phyloP scores from a whole-genome alignment of 805 yeast species.

The Nakazawaea laoshanensis region DNA sequence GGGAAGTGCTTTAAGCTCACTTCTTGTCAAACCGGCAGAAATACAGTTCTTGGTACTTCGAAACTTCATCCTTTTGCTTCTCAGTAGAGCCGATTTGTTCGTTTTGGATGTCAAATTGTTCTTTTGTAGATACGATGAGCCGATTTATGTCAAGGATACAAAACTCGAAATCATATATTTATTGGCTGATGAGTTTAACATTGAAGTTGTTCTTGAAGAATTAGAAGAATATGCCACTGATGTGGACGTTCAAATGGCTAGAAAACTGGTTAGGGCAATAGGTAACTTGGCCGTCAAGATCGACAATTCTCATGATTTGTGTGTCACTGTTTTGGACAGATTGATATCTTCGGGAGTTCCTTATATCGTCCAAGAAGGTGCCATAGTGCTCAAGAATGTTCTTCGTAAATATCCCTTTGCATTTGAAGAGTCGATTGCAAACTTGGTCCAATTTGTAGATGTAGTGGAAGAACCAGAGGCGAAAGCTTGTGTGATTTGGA shows the following conservation, averaged over 20 bases:
- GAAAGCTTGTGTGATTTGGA: slow-evolving; percentile 74
- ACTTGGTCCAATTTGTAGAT: slow-evolving; percentile 35
- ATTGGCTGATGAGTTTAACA: slow-evolving; percentile 59
- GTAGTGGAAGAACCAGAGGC: slow-evolving; percentile 71
- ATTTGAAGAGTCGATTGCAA: slow-evolving; percentile 33
- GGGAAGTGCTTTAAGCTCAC: slow-evolving; percentile 59
- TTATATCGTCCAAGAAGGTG: slow-evolving; percentile 72
- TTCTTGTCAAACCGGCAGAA: slow-evolving; percentile 73
- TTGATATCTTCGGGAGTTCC: slow-evolving; percentile 58
- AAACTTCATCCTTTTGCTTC: slow-evolving; percentile 66
- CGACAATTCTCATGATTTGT: slow-evolving; percentile 48
- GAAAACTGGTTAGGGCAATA: slow-evolving; percentile 82
- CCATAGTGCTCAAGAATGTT: slow-evolving; percentile 68
- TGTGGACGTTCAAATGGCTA: slow-evolving; percentile 76
- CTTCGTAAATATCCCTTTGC: slow-evolving; percentile 59
- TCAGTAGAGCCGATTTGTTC: slow-evolving; percentile 54
- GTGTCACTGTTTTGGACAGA: slow-evolving; percentile 54
- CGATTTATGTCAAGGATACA: slow-evolving; percentile 81
- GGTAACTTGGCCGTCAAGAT: slow-evolving; percentile 83
- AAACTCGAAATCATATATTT: slow-evolving; percentile 81
- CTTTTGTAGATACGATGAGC: slow-evolving; percentile 79
- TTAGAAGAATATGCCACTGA: slow-evolving; percentile 82
- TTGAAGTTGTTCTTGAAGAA: slow-evolving; percentile 59
- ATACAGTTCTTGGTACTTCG: slow-evolving; percentile 75
- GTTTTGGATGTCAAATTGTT: slow-evolving; percentile 68